Conservation (phyloP, 768 basidiomycete genomes). For the Crassisporium funariophilum region DNA sequence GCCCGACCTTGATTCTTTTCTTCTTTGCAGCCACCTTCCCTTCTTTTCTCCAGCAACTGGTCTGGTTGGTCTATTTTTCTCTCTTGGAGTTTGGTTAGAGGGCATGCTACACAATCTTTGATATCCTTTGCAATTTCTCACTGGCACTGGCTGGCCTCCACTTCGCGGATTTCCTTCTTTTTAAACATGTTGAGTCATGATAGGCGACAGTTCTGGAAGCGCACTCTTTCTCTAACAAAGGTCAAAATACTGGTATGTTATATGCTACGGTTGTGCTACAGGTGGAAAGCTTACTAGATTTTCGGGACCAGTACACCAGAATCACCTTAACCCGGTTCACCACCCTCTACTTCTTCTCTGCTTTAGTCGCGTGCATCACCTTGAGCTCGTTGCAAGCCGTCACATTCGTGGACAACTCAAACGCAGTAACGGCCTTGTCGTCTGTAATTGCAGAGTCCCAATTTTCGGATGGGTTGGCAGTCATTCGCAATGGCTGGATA, state of each 20-base stretch:
- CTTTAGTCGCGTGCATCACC: constrained; percentile 41
- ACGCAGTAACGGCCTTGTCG: constrained; percentile 34
- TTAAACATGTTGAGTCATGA: constrained; percentile 4
- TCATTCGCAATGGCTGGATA: constrained; percentile 26
- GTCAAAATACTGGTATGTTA: constrained; percentile 32
- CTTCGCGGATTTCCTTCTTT: neutral
- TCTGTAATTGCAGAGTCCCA: constrained; percentile 28
- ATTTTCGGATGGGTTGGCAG: constrained; percentile 24
- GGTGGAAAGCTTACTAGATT: neutral
- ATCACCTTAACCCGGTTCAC: constrained; percentile 54
- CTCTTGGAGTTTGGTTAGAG: neutral
- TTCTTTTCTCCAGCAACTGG: neutral
- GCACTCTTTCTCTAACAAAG: constrained; percentile 22
- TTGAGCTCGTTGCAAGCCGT: constrained; percentile 44
- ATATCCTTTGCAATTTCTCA: neutral
- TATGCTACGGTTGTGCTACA: neutral
- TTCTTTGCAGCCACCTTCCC: neutral
- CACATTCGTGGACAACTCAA: constrained; percentile 37
- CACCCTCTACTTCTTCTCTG: constrained; percentile 48
- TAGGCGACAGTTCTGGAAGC: constrained; percentile 21
- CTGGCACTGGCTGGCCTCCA: neutral
- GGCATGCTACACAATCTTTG: neutral
- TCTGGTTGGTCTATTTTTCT: neutral
- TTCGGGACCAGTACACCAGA: constrained; percentile 40
- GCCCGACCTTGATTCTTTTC: neutral